These are phyloP conservation scores for Phenoliferia sp. DNA, from an alignment of 1,284 basidiomycete species.

Conservation along the genomic window DNA sequence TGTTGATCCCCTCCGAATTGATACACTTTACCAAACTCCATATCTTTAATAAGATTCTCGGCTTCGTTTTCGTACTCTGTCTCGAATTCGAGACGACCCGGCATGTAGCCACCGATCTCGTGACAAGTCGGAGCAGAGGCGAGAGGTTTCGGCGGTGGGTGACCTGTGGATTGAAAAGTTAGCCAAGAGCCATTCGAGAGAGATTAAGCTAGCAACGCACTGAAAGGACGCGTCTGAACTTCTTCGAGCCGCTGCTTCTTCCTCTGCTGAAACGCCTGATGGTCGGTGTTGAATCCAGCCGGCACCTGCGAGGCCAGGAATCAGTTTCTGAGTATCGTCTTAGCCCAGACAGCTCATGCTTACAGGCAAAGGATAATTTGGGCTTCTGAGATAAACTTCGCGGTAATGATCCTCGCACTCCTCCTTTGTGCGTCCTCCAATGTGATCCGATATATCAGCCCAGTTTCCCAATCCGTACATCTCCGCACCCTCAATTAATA, in stretches of 20 bases:
- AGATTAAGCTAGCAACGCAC: constrained; percentile 37
- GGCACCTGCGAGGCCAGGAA: constrained; percentile 49
- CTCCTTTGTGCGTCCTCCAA: constrained; percentile 81
- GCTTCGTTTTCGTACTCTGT: constrained; percentile 82
- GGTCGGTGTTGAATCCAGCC: constrained; percentile 65
- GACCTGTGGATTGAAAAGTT: constrained; percentile 30
- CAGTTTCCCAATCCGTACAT: constrained; percentile 92
- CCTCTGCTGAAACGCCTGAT: constrained; percentile 74
- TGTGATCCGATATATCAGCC: constrained; percentile 92
- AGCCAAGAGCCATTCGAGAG: background rate
- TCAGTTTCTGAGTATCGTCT: background rate
- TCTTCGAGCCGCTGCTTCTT: constrained; percentile 79
- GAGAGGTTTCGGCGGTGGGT: constrained; percentile 57
- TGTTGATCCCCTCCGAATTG: constrained; percentile 77
- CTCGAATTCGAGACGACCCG: constrained; percentile 94
- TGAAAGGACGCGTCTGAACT: constrained; percentile 46
- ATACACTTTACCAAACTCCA: constrained; percentile 86
- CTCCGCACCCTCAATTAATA: constrained; percentile 84
- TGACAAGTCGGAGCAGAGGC: constrained; percentile 93
- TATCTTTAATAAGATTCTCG: constrained; percentile 89
- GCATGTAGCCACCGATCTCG: constrained; percentile 89
- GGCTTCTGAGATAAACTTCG: constrained; percentile 71
- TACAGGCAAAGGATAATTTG: constrained; percentile 72
- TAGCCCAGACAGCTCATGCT: background rate
- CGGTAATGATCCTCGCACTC: constrained; percentile 91